Percentiles rank a stretch among this genome's conserved stretches.
Evolutionary conservation across 345 rosid genomes (phyloP).

Genomic region (Syzygium oleosum): DNA sequence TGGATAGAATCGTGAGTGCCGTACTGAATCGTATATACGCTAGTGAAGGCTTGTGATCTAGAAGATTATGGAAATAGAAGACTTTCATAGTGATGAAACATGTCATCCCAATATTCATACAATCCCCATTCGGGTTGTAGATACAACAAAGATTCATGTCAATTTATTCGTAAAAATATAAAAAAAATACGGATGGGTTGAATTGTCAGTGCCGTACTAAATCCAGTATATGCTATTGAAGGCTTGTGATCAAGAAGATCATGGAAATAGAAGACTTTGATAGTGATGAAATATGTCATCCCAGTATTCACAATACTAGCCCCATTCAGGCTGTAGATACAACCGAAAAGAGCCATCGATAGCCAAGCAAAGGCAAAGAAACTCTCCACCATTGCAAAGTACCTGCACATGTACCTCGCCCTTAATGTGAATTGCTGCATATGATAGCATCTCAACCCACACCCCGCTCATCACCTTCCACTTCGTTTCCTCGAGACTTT

Average conservation of each 20-base stretch:
- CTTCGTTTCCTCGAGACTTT: neutral
- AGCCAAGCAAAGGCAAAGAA: neutral
- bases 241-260: neutral
- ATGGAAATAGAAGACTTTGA: neutral
- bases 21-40: neutral
- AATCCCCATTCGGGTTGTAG: neutral
- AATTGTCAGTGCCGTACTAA: neutral
- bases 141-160: no score
- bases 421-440: neutral
- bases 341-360: neutral
- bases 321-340: neutral
- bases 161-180: no score
- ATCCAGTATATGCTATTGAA: fast-evolving
- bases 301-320: neutral
- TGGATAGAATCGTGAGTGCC: no score
- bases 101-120: neutral
- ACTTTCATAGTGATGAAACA: neutral
- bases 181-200: neutral
- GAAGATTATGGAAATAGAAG: neutral
- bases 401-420: neutral
- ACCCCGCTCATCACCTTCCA: neutral
- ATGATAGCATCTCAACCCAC: neutral
- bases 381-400: neutral
- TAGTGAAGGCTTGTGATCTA: neutral
- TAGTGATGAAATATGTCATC: neutral